Base-by-base conservation (phyloP, 176 grass and related monocot genomes). In the Carex scoparia region DNA sequence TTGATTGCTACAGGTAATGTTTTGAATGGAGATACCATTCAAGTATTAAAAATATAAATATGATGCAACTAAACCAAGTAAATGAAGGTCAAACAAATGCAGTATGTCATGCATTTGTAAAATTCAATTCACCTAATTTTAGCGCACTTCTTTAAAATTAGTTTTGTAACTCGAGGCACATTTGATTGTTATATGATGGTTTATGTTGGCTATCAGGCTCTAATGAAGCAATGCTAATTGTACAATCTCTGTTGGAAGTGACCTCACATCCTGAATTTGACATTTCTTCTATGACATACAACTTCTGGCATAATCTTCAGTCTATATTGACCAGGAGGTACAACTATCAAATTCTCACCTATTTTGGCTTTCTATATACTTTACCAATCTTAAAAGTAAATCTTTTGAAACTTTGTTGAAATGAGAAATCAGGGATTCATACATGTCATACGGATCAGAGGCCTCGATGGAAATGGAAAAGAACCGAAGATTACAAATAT, bases 201-300 rank as follows among this genome's bases (percentile, higher is more conserved):
- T 81, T 64, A 87, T 92, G 58, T 85, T 49, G 40, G 72, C 80
- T 85, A 84, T 62, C 85, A 99, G 96, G 96, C 93, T 99, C 96
- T 80, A 81, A 81, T 82, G 93, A 95, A 83, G 90, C 91, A 30
- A 91, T 99, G 91, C 89, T 94, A 72, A 99, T 99, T 84, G 89
- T 99, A 79, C 94, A 91, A 86, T 90, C 96, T 62, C 84, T 99
- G 44, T 90, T 99, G 7, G 96, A 99, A 94, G 96, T 95, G 88
- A 88, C 93, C 84, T 90, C 93, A 59, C 93, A 92, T 84, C 79
- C 86, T 49, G 96, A 99, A 86, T 95, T 95, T 83, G 96, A 99
- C 79, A 99, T 99, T 85, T 99, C 88, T 53, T 99, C 93, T 65
- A 99, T 99, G 96, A 99, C 96, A 11, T 99, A 95, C 91, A 99